phyloP scores from a whole-genome alignment of 2,329 filamentous ascomycete species.

The Fusarium citri region DNA sequence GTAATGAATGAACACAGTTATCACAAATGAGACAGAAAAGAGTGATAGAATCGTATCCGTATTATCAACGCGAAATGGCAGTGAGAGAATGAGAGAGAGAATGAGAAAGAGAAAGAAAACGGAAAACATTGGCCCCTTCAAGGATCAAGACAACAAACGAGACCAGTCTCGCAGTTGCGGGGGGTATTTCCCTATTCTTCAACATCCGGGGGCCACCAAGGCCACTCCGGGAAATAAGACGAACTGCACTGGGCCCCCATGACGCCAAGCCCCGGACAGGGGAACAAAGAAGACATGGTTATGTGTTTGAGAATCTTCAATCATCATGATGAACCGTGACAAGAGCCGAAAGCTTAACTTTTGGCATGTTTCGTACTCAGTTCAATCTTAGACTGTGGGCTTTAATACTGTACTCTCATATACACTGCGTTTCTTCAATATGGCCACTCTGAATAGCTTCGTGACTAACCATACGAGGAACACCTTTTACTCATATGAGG shows the following conservation, averaged over 20 bases:
- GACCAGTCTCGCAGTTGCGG: constrained; percentile 18
- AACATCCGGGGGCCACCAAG: constrained; percentile 6
- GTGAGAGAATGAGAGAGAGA: constrained; percentile 2
- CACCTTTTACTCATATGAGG: not conserved
- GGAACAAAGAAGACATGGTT: constrained; percentile 10
- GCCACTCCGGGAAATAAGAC: constrained; percentile 27
- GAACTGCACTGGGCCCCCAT: constrained; percentile 27
- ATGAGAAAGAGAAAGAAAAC: constrained; percentile 3
- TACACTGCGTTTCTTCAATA: not conserved
- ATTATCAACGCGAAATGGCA: not conserved
- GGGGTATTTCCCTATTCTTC: constrained; percentile 14
- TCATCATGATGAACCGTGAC: not conserved
- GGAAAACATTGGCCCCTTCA: constrained; percentile 33
- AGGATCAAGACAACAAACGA: constrained; percentile 3
- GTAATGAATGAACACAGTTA: not conserved
- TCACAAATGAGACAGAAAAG: not conserved
- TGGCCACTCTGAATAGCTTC: not conserved
- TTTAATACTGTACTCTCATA: no score
- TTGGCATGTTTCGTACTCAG: not conserved
- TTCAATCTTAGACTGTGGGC: no score
- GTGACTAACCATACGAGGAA: not conserved
- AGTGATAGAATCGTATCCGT: not conserved
- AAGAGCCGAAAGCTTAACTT: not conserved
- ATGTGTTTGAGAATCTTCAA: not conserved
- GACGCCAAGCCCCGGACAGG: constrained; percentile 38